These are phyloP conservation scores for Coemansia sp. DNA, from an alignment of 192 early-diverging fungal genomes.

Conservation along the genomic window DNA sequence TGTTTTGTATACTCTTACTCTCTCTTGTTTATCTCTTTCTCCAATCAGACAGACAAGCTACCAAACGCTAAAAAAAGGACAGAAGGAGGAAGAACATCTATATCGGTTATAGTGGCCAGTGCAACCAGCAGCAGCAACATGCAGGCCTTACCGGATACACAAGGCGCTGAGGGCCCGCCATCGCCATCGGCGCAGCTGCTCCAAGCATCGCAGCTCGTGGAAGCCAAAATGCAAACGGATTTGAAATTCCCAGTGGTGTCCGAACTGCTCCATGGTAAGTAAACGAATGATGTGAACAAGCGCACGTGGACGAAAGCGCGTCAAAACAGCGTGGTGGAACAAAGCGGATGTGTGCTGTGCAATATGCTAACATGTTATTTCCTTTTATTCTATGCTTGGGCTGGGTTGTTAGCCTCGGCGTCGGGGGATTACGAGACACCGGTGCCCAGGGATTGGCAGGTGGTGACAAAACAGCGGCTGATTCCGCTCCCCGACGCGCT, in stretches of 20 bases:
- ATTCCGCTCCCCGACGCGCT: conserved; percentile 73
- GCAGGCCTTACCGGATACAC: background rate
- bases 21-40: conserved; percentile 10
- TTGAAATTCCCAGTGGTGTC: conserved; percentile 45
- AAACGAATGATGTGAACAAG: background rate
- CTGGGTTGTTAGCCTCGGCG: conserved; percentile 46
- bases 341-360: too few relatives aligned
- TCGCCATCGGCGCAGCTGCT: conserved; percentile 12
- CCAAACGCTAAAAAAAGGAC: too few relatives aligned
- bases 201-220: conserved; percentile 36
- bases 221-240: conserved; percentile 38
- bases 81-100: background rate
- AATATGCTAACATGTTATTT: background rate
- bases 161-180: conserved; percentile 4
- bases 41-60: too few relatives aligned
- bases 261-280: conserved; percentile 54
- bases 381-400: background rate
- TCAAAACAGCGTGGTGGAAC: too few relatives aligned
- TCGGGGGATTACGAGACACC: conserved; percentile 57
- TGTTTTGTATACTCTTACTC: background rate
- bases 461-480: conserved; percentile 61
- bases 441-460: conserved; percentile 54
- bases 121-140: background rate
- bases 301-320: background rate
- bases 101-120: background rate